Evolutionary conservation across 352 stramenopile genomes (phyloP), one percentile per base, ranked within the genome.

Genomic region (Thraustochytrium sp.): DNA sequence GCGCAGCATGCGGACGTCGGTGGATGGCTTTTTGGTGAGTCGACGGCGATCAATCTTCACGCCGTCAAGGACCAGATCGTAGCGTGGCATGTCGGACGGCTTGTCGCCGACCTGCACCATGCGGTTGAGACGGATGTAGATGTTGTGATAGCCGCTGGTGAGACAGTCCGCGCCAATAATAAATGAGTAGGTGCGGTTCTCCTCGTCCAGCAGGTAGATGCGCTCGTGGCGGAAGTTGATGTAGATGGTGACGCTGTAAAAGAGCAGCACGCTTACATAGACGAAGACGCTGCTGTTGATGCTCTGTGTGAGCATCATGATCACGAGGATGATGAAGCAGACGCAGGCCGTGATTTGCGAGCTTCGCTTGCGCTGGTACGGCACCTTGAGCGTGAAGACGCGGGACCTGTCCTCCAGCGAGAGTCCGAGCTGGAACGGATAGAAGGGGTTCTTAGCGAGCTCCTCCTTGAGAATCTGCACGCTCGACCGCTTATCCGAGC

Each of bases 161-260:
- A 46, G 23, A 3, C 46, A 46, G 37, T 53, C 3, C 26, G 42
- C 8, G 9, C 68, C 68, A 1, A 80, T 42, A 21, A 80, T 53
- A n/a, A 80, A 80, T 4, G 68, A 80, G 23, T 80, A 80, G 21
- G 51, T 49, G 18, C 40, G 76, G 48, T 46, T 80, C 37, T 53
- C 68, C 46, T 80, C 64, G 16, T 72, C 48, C 11, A 63, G 49
- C 2, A 85, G 42, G 55, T 85, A 77, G 5, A 53, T 75, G 21
- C 64, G 75, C 37, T 82, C 80, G 56, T 82, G 62, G 9, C 54
- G 26, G 37, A 82, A 77, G 68, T 85, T 85, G 64, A 85, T 51
- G 34, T 36, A 82, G 3, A 85, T 23, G 34, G 65, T 48, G 9
- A 38, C 48, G 40, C 48, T 48, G 2, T 82, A 40, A 40, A 73